A percentile compares a stretch with the other conserved stretches of the same genome.
Conservation (phyloP, 345 rosid species). For the Lumnitzera littorea region DNA sequence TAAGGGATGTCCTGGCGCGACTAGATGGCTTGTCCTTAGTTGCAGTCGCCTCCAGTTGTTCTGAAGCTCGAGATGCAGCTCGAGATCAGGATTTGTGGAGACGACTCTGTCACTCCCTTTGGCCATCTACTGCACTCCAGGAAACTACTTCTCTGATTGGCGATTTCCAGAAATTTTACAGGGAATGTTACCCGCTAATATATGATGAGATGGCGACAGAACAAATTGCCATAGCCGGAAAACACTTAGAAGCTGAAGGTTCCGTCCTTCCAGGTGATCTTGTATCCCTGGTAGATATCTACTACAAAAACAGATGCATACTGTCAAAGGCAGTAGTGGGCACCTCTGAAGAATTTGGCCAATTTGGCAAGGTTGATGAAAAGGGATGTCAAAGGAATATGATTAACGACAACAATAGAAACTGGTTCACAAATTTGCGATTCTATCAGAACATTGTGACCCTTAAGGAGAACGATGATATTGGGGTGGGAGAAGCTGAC, state of each 20-base stretch:
- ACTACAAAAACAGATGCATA: constrained; percentile 18
- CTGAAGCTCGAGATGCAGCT: constrained; percentile 15
- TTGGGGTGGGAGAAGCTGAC: not conserved
- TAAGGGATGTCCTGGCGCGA: constrained; percentile 17
- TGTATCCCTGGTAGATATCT: constrained; percentile 25
- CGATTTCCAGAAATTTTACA: constrained; percentile 24
- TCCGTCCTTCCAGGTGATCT: constrained; percentile 14
- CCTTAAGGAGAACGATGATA: constrained; percentile 1
- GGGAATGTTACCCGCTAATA: constrained; percentile 22
- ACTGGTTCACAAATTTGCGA: constrained; percentile 17
- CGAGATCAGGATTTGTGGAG: constrained; percentile 18
- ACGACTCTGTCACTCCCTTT: constrained; percentile 19
- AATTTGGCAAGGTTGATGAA: not conserved
- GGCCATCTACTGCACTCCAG: constrained; percentile 31
- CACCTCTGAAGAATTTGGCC: constrained; percentile 8
- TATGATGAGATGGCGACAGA: not conserved
- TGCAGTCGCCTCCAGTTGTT: constrained; percentile 24
- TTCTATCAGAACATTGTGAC: constrained; percentile 12
- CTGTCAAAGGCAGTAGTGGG: constrained; percentile 18
- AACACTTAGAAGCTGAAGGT: not conserved
- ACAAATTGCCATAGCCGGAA: not conserved
- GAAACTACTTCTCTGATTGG: constrained; percentile 4
- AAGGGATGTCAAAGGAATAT: not conserved
- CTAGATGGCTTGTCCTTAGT: constrained; percentile 29
- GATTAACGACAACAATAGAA: not conserved